Percentiles rank a stretch among this genome's conserved stretches.
phyloP scores from a whole-genome alignment of 495 filamentous ascomycete species.

The Aspergillus conjunctus region DNA sequence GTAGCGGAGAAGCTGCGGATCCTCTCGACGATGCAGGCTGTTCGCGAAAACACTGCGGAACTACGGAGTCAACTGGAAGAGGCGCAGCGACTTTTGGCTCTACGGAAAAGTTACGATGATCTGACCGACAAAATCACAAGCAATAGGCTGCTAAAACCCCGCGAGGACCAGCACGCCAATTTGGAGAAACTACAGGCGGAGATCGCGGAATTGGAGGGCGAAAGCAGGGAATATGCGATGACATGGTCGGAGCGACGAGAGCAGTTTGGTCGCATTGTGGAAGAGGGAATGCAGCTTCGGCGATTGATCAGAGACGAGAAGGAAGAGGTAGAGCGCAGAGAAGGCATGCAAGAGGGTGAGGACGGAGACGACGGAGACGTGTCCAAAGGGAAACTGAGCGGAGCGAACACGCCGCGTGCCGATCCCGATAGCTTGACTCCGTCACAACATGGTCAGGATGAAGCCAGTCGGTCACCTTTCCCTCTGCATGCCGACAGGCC shows the following conservation, averaged over 20 bases:
- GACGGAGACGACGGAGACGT: slow-evolving; percentile 72
- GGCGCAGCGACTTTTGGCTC: slow-evolving; percentile 71
- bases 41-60: slow-evolving; percentile 72
- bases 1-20: slow-evolving; percentile 78
- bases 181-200: slow-evolving; percentile 81
- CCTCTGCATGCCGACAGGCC: slow-evolving; percentile 42
- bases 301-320: slow-evolving; percentile 92
- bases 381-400: slow-evolving; percentile 53
- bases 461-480: slow-evolving; percentile 37
- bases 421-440: slow-evolving; percentile 55
- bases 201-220: slow-evolving; percentile 81
- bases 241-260: slow-evolving; percentile 86
- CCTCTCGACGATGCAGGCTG: slow-evolving; percentile 68
- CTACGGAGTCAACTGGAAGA: slow-evolving; percentile 72
- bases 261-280: slow-evolving; percentile 89
- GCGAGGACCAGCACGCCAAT: slow-evolving; percentile 79
- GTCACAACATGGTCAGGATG: slow-evolving; percentile 51
- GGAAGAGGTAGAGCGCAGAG: slow-evolving; percentile 73
- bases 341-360: slow-evolving; percentile 78
- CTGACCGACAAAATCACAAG: slow-evolving; percentile 82
- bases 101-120: slow-evolving; percentile 85
- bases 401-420: slow-evolving; percentile 66
- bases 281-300: slow-evolving; percentile 83
- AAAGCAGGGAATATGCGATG: slow-evolving; percentile 76
- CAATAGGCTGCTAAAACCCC: slow-evolving; percentile 73